Base-by-base conservation (phyloP, 306 rosid genomes). In the Quillaja saponaria region DNA sequence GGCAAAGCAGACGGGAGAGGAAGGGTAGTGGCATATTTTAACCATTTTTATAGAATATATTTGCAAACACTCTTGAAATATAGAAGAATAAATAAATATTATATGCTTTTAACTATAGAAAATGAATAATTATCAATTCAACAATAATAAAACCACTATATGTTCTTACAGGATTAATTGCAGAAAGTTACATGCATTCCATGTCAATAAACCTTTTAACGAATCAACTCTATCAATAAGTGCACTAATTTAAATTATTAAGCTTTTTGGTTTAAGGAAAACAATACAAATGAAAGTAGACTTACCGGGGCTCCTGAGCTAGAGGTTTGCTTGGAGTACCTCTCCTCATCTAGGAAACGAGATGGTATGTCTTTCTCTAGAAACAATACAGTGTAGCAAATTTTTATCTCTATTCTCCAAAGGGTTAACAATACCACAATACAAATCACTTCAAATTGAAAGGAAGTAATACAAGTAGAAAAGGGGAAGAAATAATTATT, bases 321-420 rank as follows among this genome's bases (percentile, higher is more conserved):
- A 49, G 96, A 84, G 60, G 88, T 80, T 74, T 79, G 81, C 79
- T 81, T 77, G 46, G 86, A 25, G 40, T 51, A 71, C 74, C 78
- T 84, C 57, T 81, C 88, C 63, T 86, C 95, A 46, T 82, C 95
- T 0, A 86, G 68, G 77, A 68, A 81, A 56, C 61, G 82, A 58
- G 90, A 42, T 39, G 98, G 98, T 53, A 92, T 71, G 76, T 88
- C 98, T 79, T 92, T 92, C 75, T 88, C 98, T 86, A n/a, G 88
- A 58, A 53, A 67, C 18, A 44, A 51, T 14, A 34, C 34, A 75
- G 10, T 5, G 6, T 34, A 46, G 34, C 31, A 68, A 45, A 62
- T 67, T 28, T 62, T 57, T 68, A 47, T 47, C 31, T 64, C 40
- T 10, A 37, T 6, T 5, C 40, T 37, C 20, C 16, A 62, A 8